A percentile compares a stretch with the other conserved stretches of the same genome.
Evolutionary conservation across 495 filamentous ascomycete genomes (phyloP).

Genomic region (Penicillium psychrofluorescens): DNA sequence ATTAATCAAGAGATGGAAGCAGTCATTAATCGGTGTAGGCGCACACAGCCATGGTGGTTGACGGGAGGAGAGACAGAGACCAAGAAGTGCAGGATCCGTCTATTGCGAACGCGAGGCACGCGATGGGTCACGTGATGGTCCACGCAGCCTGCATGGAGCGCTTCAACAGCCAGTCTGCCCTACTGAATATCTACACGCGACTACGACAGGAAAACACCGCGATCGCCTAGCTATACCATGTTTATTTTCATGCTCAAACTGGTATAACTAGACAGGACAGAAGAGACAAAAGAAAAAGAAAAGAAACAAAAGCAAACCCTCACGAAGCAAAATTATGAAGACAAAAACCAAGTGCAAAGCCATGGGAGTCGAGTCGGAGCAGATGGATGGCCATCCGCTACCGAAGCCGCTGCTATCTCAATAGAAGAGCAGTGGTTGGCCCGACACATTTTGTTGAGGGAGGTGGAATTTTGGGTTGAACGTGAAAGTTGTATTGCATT

Average conservation of each 20-base stretch:
- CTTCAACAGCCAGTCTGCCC: too few relatives aligned
- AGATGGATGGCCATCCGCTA: constrained; percentile 5
- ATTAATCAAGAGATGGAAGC: too few relatives aligned
- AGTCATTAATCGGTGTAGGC: too few relatives aligned
- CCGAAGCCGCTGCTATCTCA: too few relatives aligned
- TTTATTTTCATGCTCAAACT: constrained; percentile 31
- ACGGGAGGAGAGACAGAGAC: too few relatives aligned
- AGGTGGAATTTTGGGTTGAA: constrained; percentile 28
- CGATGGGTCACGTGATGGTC: too few relatives aligned
- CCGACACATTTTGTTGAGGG: constrained; percentile 2
- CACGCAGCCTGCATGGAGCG: too few relatives aligned
- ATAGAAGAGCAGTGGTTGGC: too few relatives aligned
- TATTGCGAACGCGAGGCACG: constrained; percentile 6
- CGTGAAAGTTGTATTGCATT: constrained; percentile 43
- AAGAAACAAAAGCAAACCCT: constrained; percentile 11
- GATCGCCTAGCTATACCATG: constrained; percentile 17
- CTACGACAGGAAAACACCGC: constrained; percentile 1
- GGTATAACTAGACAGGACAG: constrained; percentile 19
- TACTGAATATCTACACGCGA: background rate
- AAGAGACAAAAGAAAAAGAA: constrained; percentile 5
- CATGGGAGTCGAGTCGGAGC: background rate
- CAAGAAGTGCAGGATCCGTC: too few relatives aligned
- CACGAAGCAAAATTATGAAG: constrained; percentile 11
- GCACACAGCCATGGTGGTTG: too few relatives aligned
- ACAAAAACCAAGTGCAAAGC: constrained; percentile 4